Percentiles rank a stretch among this genome's conserved stretches.
These are phyloP conservation scores for Cenchrus fungigraminus DNA, from an alignment of 176 grass and related monocot genomes.

Conservation along the genomic window DNA sequence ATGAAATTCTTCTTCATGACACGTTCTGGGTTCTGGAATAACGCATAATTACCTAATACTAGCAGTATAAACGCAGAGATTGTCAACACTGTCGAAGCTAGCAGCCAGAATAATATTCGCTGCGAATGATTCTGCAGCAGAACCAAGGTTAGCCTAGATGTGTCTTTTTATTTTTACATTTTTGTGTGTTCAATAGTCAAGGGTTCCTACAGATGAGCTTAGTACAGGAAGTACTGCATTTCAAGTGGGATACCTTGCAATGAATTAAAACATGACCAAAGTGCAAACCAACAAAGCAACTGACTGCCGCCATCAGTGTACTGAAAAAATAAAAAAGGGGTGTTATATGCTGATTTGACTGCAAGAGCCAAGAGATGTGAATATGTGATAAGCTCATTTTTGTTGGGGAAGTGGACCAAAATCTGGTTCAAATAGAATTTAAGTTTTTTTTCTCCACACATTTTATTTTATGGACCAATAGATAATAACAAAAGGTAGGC, in stretches of 20 bases:
- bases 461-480: background rate
- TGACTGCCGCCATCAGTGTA: slow-evolving; percentile 80
- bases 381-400: slow-evolving; percentile 27
- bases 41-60: slow-evolving; percentile 61
- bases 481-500: background rate
- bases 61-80: slow-evolving; percentile 67
- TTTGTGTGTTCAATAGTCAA: background rate
- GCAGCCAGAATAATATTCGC: slow-evolving; percentile 69
- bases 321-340: slow-evolving; percentile 50
- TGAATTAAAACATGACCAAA: slow-evolving; percentile 88
- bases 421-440: slow-evolving; percentile 1
- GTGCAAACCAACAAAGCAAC: slow-evolving; percentile 87
- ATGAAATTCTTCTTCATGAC: background rate
- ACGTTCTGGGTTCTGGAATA: background rate
- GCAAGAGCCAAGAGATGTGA: background rate
- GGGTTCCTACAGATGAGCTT: slow-evolving; percentile 19
- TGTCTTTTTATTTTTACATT: slow-evolving; percentile 14
- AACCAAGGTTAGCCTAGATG: slow-evolving; percentile 33
- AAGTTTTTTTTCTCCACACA: background rate
- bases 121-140: slow-evolving; percentile 64
- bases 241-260: slow-evolving; percentile 61
- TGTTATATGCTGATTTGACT: slow-evolving; percentile 12
- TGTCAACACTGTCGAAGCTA: slow-evolving; percentile 61
- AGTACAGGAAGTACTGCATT: slow-evolving; percentile 4
- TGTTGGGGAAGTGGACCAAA: background rate